Conservation (phyloP, 2,329 filamentous ascomycete genomes). For the Rachicladosporium sp. region DNA sequence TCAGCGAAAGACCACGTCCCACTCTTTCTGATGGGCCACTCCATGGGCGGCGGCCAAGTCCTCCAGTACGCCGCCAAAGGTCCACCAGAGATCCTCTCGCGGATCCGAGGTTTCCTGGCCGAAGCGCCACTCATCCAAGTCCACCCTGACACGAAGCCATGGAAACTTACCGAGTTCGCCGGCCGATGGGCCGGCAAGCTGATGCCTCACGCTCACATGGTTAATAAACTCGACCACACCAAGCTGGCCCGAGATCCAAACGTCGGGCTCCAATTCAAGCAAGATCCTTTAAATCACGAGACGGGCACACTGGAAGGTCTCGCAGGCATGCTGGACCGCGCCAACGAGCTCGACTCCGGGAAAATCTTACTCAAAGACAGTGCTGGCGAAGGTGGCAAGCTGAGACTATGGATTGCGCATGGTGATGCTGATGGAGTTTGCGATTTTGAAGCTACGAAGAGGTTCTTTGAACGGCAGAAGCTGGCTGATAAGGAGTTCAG, state of each 20-base stretch:
- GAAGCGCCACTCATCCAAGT: conserved; percentile 73
- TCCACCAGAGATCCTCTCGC: conserved; percentile 39
- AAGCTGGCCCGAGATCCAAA: conserved; percentile 56
- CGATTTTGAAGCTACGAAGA: conserved; percentile 51
- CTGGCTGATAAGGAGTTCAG: conserved; percentile 59
- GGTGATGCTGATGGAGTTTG: conserved; percentile 63
- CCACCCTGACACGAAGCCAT: conserved; percentile 52
- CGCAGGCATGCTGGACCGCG: conserved; percentile 64
- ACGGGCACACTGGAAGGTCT: conserved; percentile 77
- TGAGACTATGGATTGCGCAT: conserved; percentile 59
- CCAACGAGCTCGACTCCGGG: conserved; percentile 46
- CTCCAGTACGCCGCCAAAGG: conserved; percentile 45
- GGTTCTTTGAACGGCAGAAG: conserved; percentile 46
- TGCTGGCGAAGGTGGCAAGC: conserved; percentile 42
- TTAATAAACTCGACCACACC: conserved; percentile 51
- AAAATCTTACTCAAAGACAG: conserved; percentile 33
- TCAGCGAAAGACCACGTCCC: conserved; percentile 30
- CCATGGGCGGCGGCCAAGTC: conserved; percentile 76
- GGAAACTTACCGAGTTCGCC: conserved; percentile 46
- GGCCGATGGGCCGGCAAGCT: conserved; percentile 58
- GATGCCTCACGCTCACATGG: conserved; percentile 54
- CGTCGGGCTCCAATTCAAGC: conserved; percentile 46
- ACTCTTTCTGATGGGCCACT: conserved; percentile 78
- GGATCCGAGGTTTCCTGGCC: conserved; percentile 60
- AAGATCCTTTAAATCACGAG: conserved; percentile 65